A percentile compares a stretch with the other conserved stretches of the same genome.
Evolutionary conservation across 2,329 filamentous ascomycete genomes (phyloP).

Genomic region (Fusarium xyrophilum): DNA sequence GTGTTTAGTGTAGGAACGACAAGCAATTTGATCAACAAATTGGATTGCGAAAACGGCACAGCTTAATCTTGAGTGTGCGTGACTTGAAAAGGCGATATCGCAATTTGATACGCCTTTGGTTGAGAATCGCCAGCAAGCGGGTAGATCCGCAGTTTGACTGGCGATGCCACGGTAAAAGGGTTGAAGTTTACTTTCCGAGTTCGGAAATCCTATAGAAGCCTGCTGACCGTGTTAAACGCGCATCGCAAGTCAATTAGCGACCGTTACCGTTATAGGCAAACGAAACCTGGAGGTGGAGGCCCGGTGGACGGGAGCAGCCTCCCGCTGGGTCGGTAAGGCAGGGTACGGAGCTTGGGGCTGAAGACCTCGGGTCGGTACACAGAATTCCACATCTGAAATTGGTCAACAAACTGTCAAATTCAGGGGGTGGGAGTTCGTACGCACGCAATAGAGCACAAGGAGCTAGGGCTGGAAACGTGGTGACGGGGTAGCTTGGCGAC

Average conservation of each 20-base stretch:
- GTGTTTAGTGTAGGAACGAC: not conserved
- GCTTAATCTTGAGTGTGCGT: not conserved
- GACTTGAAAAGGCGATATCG: conserved; percentile 2
- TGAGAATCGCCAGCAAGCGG: conserved; percentile 20
- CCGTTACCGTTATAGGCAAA: conserved; percentile 24
- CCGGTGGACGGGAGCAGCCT: conserved; percentile 18
- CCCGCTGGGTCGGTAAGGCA: conserved; percentile 13
- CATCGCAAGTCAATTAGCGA: conserved; percentile 20
- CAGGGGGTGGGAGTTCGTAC: conserved; percentile 17
- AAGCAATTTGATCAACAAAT: not conserved
- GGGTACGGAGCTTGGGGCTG: conserved; percentile 26
- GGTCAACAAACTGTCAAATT: not conserved
- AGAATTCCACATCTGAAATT: conserved; percentile 18
- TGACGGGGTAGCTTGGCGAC: conserved; percentile 30
- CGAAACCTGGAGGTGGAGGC: conserved; percentile 8
- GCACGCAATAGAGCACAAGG: conserved; percentile 18
- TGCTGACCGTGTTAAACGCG: conserved; percentile 19
- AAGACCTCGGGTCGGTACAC: conserved; percentile 31
- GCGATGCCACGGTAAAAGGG: conserved; percentile 1
- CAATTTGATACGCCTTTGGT: conserved; percentile 7
- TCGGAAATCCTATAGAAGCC: conserved; percentile 28
- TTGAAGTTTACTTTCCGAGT: conserved; percentile 28
- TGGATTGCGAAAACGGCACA: not conserved
- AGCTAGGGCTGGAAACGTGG: conserved; percentile 37
- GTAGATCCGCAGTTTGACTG: conserved; percentile 34